Conservation (phyloP, 225 moss, liverwort and hornwort species). For the Physcomitrium patens region DNA sequence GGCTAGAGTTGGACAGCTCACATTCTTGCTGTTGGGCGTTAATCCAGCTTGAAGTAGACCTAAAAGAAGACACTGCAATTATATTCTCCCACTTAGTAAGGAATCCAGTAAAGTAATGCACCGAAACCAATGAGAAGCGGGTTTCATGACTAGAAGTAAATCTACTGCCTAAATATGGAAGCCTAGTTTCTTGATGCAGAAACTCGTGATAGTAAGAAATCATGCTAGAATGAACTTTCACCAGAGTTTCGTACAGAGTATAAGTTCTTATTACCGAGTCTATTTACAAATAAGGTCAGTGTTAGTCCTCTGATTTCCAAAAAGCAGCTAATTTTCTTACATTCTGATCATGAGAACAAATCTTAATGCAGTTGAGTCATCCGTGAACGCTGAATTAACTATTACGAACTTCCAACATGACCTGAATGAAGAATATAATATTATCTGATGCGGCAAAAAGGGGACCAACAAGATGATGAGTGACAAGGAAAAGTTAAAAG, state of each 20-base stretch:
- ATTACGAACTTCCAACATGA: conserved; percentile 7
- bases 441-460: conserved; percentile 13
- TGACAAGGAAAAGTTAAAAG: conserved; percentile 21
- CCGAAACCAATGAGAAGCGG: conserved; percentile 26
- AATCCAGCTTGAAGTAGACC: conserved; percentile 73
- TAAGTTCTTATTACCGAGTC: no score
- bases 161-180: conserved; percentile 4
- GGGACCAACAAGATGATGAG: conserved; percentile 14
- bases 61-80: conserved; percentile 75
- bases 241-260: no score
- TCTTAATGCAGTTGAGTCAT: background rate
- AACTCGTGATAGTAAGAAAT: background rate
- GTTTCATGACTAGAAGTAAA: conserved; percentile 7
- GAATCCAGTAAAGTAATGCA: background rate
- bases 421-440: conserved; percentile 17
- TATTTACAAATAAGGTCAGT: no score
- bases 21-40: conserved; percentile 43
- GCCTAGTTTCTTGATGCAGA: no score
- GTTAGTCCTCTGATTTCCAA: no score
- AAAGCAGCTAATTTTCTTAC: background rate
- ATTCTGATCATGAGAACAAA: conserved; percentile 4
- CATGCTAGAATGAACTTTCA: background rate
- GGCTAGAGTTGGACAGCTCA: conserved; percentile 39
- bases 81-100: conserved; percentile 26
- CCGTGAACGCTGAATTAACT: background rate